Evolutionary conservation across 176 grass and related monocot genomes (phyloP), one percentile per base, ranked within the genome.

Genomic region (Thalia dealbata): DNA sequence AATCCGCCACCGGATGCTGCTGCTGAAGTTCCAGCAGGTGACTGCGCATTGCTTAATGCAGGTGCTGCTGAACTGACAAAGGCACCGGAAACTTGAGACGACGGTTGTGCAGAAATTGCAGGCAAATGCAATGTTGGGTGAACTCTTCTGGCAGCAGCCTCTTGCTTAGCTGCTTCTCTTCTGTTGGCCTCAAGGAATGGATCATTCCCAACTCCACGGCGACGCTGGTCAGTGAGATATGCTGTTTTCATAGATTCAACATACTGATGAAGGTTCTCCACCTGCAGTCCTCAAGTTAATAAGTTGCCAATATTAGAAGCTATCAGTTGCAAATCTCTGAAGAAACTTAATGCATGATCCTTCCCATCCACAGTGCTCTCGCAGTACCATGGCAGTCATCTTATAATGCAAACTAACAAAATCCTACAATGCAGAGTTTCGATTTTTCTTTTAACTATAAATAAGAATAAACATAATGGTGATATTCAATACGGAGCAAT

Each of bases 231-330:
- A 73, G 81, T 76, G 19, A 90, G 66, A 86, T 96, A 84, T 35
- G 82, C 68, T 48, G 38, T 79, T 75, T 87, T 88, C 81, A 81
- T 67, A 48, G 76, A 83, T 75, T 92, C 89, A 74, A 85, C 81
- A 81, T 76, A 71, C 45, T 92, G 89, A 73, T 96, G 89, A 81
- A 88, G 79, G 78, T 82, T 83, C 80, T 92, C 93, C 68, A 92
- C 81, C 93, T 96, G 78, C 26, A 78, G 77, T 75, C 80, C 21
- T 81, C 48, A 82, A 73, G 9, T 6, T 71, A 12, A 71, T 14
- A 28, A 48, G n/a, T 71, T 44, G 18, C 15, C 0, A 50, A n/a
- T 23, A 48, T 24, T 46, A 46, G 48, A 21, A 68, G 65, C 16
- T n/a, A 43, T 12, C 35, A 1, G 22, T 30, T 42, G 6, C 18